Conservation (phyloP, 306 rosid species). For the Cotoneaster glaucophyllus region DNA sequence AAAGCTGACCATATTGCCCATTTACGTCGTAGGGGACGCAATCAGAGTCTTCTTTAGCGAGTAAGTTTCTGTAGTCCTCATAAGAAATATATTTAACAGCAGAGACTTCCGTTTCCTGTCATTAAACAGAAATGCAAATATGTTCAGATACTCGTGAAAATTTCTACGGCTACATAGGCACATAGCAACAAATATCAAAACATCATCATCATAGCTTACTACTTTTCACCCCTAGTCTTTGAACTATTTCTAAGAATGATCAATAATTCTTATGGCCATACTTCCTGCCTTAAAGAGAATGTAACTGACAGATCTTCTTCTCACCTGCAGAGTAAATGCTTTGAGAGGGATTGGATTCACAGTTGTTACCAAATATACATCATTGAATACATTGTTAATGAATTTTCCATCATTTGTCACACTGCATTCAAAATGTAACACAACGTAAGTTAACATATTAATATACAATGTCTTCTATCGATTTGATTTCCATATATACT, state of each 20-base stretch:
- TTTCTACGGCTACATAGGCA: neutral
- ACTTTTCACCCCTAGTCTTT: neutral
- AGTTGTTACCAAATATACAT: slow-evolving; percentile 87
- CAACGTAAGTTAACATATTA: slow-evolving; percentile 15
- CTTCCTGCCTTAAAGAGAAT: neutral
- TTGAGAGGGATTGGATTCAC: slow-evolving; percentile 76
- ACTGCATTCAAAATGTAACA: slow-evolving; percentile 44
- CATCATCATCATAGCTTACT: neutral
- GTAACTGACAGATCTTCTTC: slow-evolving; percentile 15
- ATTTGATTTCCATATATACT: neutral
- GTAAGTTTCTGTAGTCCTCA: slow-evolving; percentile 56
- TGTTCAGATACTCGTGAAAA: neutral
- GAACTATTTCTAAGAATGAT: neutral
- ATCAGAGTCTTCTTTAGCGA: slow-evolving; percentile 61
- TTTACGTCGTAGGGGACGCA: slow-evolving; percentile 70
- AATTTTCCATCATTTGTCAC: slow-evolving; percentile 61
- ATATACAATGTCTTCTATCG: neutral
- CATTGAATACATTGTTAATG: slow-evolving; percentile 77
- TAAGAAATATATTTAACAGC: slow-evolving; percentile 79
- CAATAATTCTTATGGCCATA: neutral
- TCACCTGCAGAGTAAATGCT: slow-evolving; percentile 92
- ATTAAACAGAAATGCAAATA: slow-evolving; percentile 17
- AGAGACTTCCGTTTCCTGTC: slow-evolving; percentile 86
- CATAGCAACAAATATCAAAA: neutral
- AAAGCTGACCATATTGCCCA: slow-evolving; percentile 72